These are phyloP conservation scores for Pseudovirgaria hyperparasitica DNA, from an alignment of 2,329 filamentous ascomycete species.

Conservation along the genomic window DNA sequence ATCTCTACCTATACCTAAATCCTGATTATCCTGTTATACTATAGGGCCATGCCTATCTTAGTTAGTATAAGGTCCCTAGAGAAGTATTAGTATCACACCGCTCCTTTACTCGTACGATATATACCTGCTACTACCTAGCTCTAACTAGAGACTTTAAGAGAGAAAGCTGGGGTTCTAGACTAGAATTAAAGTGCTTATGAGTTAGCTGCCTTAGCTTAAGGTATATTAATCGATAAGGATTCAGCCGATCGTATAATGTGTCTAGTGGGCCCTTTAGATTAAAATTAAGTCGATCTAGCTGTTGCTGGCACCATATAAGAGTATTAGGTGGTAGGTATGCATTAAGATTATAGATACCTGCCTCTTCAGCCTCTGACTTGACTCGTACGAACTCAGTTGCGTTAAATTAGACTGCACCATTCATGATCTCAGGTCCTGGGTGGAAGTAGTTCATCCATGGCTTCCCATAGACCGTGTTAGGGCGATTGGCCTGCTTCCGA, in stretches of 20 bases:
- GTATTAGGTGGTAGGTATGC: neutral
- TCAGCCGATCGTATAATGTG: neutral
- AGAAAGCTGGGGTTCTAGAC: neutral
- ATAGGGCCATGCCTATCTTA: neutral
- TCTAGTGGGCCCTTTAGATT: neutral
- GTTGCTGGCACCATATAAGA: neutral
- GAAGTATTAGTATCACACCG: neutral
- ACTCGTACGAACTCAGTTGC: constrained; percentile 1
- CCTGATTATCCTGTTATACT: neutral
- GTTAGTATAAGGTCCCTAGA: neutral
- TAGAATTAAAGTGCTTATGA: neutral
- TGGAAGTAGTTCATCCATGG: constrained; percentile 1
- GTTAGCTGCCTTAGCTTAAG: neutral
- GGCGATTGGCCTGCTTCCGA: constrained; percentile 1
- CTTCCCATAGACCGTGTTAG: constrained; percentile 1
- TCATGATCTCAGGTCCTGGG: neutral
- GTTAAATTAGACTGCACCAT: constrained; percentile 1
- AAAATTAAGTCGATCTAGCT: neutral
- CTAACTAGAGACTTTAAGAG: no score
- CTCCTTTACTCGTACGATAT: constrained; percentile 1
- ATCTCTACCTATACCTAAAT: neutral
- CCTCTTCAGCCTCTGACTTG: no score
- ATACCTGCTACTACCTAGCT: neutral
- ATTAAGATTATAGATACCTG: neutral
- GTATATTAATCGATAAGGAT: constrained; percentile 1